phyloP scores from a whole-genome alignment of 2,329 filamentous ascomycete genomes.

The Penicillium polonicum region DNA sequence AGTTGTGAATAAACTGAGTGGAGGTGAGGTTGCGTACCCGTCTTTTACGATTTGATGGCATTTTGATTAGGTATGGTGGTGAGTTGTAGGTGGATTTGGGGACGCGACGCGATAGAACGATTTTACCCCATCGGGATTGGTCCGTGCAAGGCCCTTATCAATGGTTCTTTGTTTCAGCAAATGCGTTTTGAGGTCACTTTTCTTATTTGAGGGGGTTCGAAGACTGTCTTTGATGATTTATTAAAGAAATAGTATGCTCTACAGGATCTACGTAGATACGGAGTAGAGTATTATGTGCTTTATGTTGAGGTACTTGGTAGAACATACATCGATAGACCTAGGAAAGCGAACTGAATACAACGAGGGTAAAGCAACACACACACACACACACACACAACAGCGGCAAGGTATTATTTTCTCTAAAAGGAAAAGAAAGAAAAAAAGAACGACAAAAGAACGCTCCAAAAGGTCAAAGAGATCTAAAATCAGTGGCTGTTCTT shows the following conservation, averaged over 20 bases:
- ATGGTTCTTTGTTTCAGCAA: slow-evolving; percentile 1
- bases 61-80: slow-evolving; percentile 11
- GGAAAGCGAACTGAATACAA: slow-evolving; percentile 4
- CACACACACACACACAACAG: not conserved
- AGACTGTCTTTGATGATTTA: not conserved
- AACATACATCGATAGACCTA: not conserved
- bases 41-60: slow-evolving; percentile 31
- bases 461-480: slow-evolving; percentile 5
- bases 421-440: slow-evolving; percentile 12
- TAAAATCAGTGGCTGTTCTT: slow-evolving; percentile 32
- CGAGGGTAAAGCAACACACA: not conserved
- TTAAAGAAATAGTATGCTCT: not conserved
- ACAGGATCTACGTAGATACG: not conserved
- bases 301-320: not conserved
- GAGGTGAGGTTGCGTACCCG: slow-evolving; percentile 20
- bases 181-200: not conserved
- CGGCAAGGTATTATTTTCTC: slow-evolving; percentile 26
- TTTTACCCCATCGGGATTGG: slow-evolving; percentile 21
- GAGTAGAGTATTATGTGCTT: too few species aligned
- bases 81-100: not conserved
- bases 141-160: slow-evolving; percentile 23
- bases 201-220: not conserved
- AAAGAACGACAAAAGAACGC: slow-evolving; percentile 1
- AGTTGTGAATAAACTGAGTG: not conserved
- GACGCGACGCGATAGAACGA: slow-evolving; percentile 25